Percentiles rank a stretch among this genome's conserved stretches.
phyloP scores from a whole-genome alignment of 116 monocot genomes.

The Dioscorea cayenensis region DNA sequence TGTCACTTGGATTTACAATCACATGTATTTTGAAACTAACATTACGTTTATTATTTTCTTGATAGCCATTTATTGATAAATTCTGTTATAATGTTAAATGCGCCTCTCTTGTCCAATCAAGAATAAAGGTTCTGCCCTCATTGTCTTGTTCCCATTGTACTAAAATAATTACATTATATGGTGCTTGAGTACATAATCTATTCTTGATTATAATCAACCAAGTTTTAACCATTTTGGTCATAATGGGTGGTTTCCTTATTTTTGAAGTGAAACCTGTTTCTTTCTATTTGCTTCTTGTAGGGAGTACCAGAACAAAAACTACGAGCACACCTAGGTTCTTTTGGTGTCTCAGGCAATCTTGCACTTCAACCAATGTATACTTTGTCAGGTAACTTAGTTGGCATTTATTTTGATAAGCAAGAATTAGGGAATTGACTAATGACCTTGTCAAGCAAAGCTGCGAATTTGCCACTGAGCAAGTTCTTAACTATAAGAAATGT shows the following conservation, averaged over 20 bases:
- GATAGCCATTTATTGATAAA: constrained; percentile 96
- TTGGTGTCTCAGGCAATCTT: no score
- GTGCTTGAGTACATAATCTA: neutral
- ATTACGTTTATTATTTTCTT: constrained; percentile 11
- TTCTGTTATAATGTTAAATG: constrained; percentile 97
- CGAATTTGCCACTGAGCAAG: no score
- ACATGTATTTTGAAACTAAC: neutral
- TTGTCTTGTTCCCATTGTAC: neutral
- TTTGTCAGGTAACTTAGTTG: no score
- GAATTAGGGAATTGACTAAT: no score
- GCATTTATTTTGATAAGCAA: no score
- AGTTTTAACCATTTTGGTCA: neutral
- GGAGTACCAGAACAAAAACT: no score
- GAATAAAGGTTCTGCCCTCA: constrained; percentile 85
- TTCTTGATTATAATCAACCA: no score
- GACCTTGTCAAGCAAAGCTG: no score
- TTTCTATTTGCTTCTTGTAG: constrained; percentile 34
- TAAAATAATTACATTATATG: neutral
- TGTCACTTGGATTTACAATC: no score
- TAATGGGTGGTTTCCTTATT: neutral
- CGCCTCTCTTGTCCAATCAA: constrained; percentile 98
- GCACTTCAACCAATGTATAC: no score
- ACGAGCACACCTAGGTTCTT: no score
- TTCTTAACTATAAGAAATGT: no score
- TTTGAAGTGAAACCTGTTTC: neutral